Conservation (phyloP, 148 eudicot genomes). For the Chenopodium album region DNA sequence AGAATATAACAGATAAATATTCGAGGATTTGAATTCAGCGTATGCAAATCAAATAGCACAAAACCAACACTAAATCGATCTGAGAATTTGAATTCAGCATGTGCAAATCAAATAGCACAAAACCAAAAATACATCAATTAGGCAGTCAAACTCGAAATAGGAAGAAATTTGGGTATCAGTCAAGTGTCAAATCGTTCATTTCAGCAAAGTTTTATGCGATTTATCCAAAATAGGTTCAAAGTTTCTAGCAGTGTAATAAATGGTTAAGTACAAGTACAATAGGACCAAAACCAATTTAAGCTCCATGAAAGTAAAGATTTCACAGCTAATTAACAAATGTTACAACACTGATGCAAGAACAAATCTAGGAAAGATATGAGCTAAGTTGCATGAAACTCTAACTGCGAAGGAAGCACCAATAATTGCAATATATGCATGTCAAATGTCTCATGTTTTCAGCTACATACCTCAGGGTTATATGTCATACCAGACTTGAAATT, state of each 20-base stretch:
- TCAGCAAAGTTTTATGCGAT: not conserved
- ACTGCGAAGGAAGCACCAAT: too few relatives aligned
- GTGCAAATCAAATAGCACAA: not conserved
- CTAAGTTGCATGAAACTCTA: not conserved
- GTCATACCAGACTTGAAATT: conserved; percentile 44
- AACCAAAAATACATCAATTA: not conserved
- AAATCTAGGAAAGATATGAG: not conserved
- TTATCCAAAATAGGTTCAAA: not conserved
- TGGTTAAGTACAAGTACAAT: not conserved
- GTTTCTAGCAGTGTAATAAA: not conserved
- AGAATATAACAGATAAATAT: not conserved
- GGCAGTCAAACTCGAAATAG: not conserved
- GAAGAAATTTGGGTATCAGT: not conserved
- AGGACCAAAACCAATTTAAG: not conserved
- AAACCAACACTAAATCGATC: not conserved
- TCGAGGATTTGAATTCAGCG: not conserved
- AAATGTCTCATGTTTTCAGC: not conserved
- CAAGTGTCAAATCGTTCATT: not conserved
- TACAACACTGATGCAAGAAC: not conserved
- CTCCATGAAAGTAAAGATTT: not conserved
- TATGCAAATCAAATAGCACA: not conserved
- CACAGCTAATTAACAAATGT: not conserved
- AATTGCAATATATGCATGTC: too few relatives aligned
- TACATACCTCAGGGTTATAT: conserved; percentile 64
- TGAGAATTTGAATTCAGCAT: not conserved